Conservation (phyloP, 768 basidiomycete species). For the Aureoboletus auriporus region DNA sequence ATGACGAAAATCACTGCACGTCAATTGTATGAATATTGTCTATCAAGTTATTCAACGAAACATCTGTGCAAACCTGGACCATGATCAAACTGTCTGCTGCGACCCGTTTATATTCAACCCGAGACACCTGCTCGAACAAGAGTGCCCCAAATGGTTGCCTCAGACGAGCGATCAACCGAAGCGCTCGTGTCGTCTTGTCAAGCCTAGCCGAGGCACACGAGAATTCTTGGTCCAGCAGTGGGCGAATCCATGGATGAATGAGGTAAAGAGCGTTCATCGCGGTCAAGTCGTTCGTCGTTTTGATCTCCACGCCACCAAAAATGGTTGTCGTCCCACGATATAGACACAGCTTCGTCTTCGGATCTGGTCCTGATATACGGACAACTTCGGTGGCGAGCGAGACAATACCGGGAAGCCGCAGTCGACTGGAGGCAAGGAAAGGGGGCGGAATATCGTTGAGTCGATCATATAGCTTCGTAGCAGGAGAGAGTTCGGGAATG, state of each 20-base stretch:
- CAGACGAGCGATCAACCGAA: not conserved
- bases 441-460: not conserved
- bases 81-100: no score
- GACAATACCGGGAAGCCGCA: conserved; percentile 1
- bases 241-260: conserved; percentile 9
- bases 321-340: no score
- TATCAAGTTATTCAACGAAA: not conserved
- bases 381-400: no score
- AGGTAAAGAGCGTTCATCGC: not conserved
- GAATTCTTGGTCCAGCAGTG: not conserved
- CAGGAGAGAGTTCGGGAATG: not conserved
- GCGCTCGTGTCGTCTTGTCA: not conserved
- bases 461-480: not conserved
- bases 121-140: no score
- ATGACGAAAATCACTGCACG: not conserved
- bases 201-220: not conserved
- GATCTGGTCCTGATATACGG: no score
- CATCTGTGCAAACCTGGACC: no score
- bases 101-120: no score
- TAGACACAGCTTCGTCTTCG: no score
- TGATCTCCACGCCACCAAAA: no score
- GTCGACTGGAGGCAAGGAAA: not conserved
- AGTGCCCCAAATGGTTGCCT: not conserved
- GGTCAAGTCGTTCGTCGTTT: not conserved
- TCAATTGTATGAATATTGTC: not conserved